Base-by-base conservation (phyloP, 345 rosid species). In the Carallia brachiata region DNA sequence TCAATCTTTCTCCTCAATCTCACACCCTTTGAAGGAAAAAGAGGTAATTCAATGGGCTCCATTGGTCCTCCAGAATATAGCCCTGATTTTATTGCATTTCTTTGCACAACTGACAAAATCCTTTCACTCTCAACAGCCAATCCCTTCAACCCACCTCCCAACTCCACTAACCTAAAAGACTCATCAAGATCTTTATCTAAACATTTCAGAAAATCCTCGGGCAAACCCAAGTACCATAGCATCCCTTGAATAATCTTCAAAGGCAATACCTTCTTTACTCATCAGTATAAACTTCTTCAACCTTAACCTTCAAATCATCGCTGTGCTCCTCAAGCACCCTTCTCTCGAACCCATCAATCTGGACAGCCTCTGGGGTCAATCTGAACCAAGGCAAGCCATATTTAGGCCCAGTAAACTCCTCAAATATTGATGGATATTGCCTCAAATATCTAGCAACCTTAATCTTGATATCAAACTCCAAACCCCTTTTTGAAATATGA, bases 311-410 rank as follows among this genome's bases (percentile, higher is more conserved):
- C 75, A 93, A 73, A 64, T 88, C 94, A 3, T 77, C 90, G 7
- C 74, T 78, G 37, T 78, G 80, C 6, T 82, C 81, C 67, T 84
- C 81, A 55, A 74, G 78, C 5, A 84, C 79, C 70, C 57, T 68
- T 62, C 68, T 80, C 80, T 93, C 96, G 70, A 83, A 81, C 39
- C 66, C 72, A 71, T 91, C 86, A 61, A 89, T 83, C 70, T 86
- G 91, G 59, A 63, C 60, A 62, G 97, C 95, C 80, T 87, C 88
- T 56, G 65, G 81, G 70, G 96, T 94, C 71, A 94, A 63, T 78
- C 85, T 85, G 80, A 91, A 94, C 97, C 98, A 89, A n/a, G 98
- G 98, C 68, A 89, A 80, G 77, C 84, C 83, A 68, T 87, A 62
- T 62, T 81, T 68, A 6, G 98, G 90, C 55, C 95, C 95, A 8